Evolutionary conservation across 345 rosid genomes (phyloP).

Genomic region (Linum lewisii): DNA sequence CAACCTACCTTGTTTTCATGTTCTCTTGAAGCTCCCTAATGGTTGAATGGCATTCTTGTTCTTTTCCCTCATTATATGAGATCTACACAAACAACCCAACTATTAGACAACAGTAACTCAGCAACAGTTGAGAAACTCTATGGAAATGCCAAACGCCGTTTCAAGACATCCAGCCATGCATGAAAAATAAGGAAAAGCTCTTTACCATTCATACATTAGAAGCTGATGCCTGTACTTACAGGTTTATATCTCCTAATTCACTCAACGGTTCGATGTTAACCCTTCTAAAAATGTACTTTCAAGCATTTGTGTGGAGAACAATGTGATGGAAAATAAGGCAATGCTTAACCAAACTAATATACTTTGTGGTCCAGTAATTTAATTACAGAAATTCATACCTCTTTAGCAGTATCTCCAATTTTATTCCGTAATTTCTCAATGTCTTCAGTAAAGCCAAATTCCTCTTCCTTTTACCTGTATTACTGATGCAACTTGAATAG

Average conservation of each 20-base stretch:
- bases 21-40: slow-evolving; percentile 44
- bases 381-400: slow-evolving; percentile 33
- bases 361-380: not conserved
- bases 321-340: too few species aligned
- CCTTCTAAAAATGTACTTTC: too few species aligned
- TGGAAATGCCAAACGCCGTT: not conserved
- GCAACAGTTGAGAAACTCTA: not conserved
- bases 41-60: slow-evolving; percentile 20
- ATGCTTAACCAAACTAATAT: too few species aligned
- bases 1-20: slow-evolving; percentile 66
- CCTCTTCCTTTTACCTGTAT: slow-evolving; percentile 69
- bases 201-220: not conserved
- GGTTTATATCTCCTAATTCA: not conserved
- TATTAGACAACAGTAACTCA: not conserved
- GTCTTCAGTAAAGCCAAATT: slow-evolving; percentile 36
- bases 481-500: slow-evolving; percentile 11
- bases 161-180: not conserved
- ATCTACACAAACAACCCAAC: slow-evolving; percentile 33
- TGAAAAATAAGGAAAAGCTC: not conserved
- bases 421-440: slow-evolving; percentile 32
- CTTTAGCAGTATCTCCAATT: slow-evolving; percentile 36
- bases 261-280: not conserved
- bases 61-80: slow-evolving; percentile 38
- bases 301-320: too few species aligned
- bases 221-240: not conserved